Evolutionary conservation across 2,329 filamentous ascomycete genomes (phyloP), one percentile per base, ranked within the genome.

Genomic region (Bimuria novae-zelandiae): DNA sequence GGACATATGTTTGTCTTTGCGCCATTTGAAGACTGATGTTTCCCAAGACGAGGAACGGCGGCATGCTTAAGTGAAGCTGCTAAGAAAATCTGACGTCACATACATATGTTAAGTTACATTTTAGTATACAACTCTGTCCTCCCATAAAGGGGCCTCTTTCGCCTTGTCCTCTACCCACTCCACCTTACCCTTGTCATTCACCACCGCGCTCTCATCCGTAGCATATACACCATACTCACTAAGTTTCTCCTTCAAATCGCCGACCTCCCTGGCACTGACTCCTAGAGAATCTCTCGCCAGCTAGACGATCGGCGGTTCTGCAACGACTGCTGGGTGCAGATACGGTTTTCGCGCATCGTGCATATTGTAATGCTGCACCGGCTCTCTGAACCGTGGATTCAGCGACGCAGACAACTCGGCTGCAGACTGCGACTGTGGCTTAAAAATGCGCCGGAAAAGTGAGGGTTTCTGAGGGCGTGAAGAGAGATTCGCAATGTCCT

Each of bases 311-410:
- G 53, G 54, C 23, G 52, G 35, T 19, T 51, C 49, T 40, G 55
- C 52, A 17, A 43, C 46, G 4, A 57, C 29, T 8, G 54, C 52
- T 14, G 59, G 59, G 29, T 61, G 59, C 30, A 61, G 37, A 30
- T 53, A 61, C 22, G 59, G 55, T 40, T 60, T 57, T 2, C 56
- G 30, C 1, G 57, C 56, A 12, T 61, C 59, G 39, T 57, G 42
- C 39, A 51, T 35, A 1, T 52, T 51, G 8, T 60, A 60, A 11
- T 50, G 23, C 19, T 51, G 54, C 3, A 59, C 54, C 1, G 52
- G 42, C 3, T 54, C 37, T 17, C 53, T 33, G 39, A 61, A 60
- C 3, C 51, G 45, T 6, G 54, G 21, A 11, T 32, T 45, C 10
- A 61, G 16, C 5, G 52, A 55, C 7, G 56, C 51, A 7, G 59